Percentiles rank a stretch among this genome's conserved stretches.
Evolutionary conservation across 371 early-diverging fungal genomes (phyloP).

Genomic region (Circinella minor): DNA sequence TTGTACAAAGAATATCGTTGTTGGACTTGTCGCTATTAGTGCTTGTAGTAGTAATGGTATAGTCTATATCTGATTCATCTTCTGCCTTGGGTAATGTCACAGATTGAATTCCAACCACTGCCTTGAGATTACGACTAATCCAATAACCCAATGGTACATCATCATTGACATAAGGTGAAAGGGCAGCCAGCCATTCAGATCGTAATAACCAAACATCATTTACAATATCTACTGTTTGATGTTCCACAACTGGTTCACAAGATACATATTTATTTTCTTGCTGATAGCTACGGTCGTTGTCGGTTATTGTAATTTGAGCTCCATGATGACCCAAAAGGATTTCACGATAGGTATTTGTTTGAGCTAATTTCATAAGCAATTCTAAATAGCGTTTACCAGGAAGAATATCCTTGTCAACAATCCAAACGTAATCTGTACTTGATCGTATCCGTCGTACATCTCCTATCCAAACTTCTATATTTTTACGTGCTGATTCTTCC

Average conservation of each 20-base stretch:
- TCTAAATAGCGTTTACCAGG: conserved; percentile 11
- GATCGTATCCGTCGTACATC: conserved; percentile 1
- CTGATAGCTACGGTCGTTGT: no score
- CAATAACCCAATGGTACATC: conserved; percentile 7
- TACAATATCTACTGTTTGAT: neutral
- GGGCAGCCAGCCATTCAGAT: conserved; percentile 9
- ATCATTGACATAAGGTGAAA: neutral
- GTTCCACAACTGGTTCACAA: neutral
- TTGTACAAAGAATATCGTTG: neutral
- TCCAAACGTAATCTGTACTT: conserved; percentile 10
- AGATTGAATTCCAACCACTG: conserved; percentile 2
- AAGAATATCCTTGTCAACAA: conserved; percentile 8
- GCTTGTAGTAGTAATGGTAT: neutral
- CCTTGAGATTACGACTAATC: conserved; percentile 9
- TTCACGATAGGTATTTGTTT: conserved; percentile 4
- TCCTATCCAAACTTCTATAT: conserved; percentile 2
- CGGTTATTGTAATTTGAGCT: neutral
- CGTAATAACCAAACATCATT: conserved; percentile 9
- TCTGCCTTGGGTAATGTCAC: conserved; percentile 1
- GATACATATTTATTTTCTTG: neutral
- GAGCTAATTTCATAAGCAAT: conserved; percentile 6
- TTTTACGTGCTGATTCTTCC: neutral
- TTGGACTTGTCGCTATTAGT: neutral
- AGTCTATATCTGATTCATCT: neutral
- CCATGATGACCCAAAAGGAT: conserved; percentile 3